Evolutionary conservation across 2,329 filamentous ascomycete species (phyloP).

Genomic region (Ophiostoma triangulosporum): DNA sequence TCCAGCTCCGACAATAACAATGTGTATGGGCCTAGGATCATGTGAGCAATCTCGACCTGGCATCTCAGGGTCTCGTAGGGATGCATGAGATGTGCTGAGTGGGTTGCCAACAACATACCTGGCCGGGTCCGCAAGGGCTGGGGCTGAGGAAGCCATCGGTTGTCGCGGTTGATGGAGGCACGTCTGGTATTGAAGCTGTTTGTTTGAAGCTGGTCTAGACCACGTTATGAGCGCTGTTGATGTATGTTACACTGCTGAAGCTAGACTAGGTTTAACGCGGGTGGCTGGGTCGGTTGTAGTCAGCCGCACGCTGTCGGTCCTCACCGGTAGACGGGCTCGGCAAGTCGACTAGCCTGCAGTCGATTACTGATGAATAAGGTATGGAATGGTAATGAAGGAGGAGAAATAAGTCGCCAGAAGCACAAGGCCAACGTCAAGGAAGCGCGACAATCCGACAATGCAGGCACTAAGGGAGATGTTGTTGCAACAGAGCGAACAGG

Average conservation of each 20-base stretch:
- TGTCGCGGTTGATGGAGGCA: background rate
- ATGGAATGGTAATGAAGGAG: too few species aligned
- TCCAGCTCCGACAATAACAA: slow-evolving; percentile 57
- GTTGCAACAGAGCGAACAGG: too few species aligned
- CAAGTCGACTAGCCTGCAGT: too few species aligned
- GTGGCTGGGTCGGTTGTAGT: background rate
- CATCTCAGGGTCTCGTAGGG: background rate
- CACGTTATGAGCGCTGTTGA: background rate
- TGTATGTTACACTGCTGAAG: background rate
- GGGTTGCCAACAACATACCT: slow-evolving; percentile 3
- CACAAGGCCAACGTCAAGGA: too few species aligned
- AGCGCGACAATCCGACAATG: too few species aligned
- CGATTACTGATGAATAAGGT: too few species aligned
- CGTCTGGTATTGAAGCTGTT: background rate
- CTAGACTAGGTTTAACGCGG: background rate
- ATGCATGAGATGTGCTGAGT: background rate
- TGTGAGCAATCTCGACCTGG: slow-evolving; percentile 2
- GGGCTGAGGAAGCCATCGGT: slow-evolving; percentile 7
- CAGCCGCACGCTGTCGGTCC: background rate
- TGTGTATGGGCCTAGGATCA: slow-evolving; percentile 32
- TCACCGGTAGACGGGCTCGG: background rate
- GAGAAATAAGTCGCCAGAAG: too few species aligned
- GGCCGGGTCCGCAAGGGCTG: slow-evolving; percentile 7
- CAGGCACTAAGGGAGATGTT: too few species aligned
- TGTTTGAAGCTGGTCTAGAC: background rate